These are phyloP conservation scores for Aspergillus thermomutatus DNA, from an alignment of 2,329 filamentous ascomycete genomes.

Conservation along the genomic window DNA sequence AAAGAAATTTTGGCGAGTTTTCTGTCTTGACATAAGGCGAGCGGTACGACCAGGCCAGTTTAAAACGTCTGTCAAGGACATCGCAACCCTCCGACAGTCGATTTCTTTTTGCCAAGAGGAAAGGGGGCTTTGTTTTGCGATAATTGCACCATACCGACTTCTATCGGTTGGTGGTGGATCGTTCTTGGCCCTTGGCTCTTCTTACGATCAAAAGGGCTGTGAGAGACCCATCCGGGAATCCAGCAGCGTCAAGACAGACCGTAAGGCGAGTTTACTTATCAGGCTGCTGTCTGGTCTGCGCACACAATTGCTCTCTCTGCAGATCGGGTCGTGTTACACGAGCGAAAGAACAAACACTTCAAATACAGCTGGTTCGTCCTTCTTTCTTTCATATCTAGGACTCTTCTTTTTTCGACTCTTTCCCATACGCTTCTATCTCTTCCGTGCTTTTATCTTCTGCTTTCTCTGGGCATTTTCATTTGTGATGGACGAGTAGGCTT, in stretches of 20 bases:
- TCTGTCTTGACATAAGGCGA: slow-evolving; percentile 7
- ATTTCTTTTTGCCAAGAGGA: slow-evolving; percentile 17
- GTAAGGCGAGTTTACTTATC: slow-evolving; percentile 9
- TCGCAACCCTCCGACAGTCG: neutral
- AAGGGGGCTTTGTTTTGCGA: neutral
- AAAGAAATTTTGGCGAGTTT: neutral
- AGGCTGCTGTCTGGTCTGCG: slow-evolving; percentile 17
- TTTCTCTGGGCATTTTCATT: neutral
- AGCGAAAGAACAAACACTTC: slow-evolving; percentile 30
- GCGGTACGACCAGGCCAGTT: slow-evolving; percentile 23
- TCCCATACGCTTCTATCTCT: neutral
- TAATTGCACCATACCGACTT: neutral
- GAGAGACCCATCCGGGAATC: slow-evolving; percentile 5
- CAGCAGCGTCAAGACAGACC: slow-evolving; percentile 2
- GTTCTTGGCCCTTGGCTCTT: neutral
- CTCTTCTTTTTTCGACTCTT: slow-evolving; percentile 6
- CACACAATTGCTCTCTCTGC: slow-evolving; percentile 21
- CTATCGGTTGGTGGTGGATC: neutral
- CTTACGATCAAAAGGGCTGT: slow-evolving; percentile 1
- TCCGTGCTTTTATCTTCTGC: neutral
- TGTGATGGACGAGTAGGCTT: neutral
- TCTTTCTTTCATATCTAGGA: slow-evolving; percentile 5
- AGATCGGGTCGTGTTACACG: slow-evolving; percentile 33
- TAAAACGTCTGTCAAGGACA: slow-evolving; percentile 22
- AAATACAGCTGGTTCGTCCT: slow-evolving; percentile 28